A percentile compares a stretch with the other conserved stretches of the same genome.
These are phyloP conservation scores for Bothriochloa decipiens DNA, from an alignment of 176 grass and related monocot genomes.

Conservation along the genomic window DNA sequence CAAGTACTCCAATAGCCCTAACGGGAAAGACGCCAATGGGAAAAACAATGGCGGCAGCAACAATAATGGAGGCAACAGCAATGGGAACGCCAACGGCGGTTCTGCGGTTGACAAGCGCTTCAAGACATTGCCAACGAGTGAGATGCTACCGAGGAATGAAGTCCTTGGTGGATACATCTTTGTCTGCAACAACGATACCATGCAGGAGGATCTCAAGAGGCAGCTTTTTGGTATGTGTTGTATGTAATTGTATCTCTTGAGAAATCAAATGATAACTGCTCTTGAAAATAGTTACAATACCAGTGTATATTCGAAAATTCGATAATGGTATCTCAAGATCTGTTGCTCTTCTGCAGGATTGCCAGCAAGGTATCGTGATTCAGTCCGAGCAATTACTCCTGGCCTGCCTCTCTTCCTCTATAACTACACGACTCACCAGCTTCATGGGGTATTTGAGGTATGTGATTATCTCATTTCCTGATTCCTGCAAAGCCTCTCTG, in stretches of 20 bases:
- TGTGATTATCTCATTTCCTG: slow-evolving; percentile 27
- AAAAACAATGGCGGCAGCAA: slow-evolving; percentile 49
- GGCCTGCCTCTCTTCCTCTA: slow-evolving; percentile 98
- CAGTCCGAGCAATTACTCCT: slow-evolving; percentile 93
- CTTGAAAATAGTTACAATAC: not conserved
- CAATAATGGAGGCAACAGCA: slow-evolving; percentile 52
- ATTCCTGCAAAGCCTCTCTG: not conserved
- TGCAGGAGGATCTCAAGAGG: slow-evolving; percentile 99
- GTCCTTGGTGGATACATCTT: slow-evolving; percentile 98
- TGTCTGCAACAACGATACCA: slow-evolving; percentile 99
- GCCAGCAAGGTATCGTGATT: slow-evolving; percentile 97
- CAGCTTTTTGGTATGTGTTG: slow-evolving; percentile 93
- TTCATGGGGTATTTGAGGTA: slow-evolving; percentile 98
- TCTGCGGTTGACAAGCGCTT: slow-evolving; percentile 83
- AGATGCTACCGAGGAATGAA: slow-evolving; percentile 98
- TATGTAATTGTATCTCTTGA: slow-evolving; percentile 23
- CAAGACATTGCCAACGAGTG: slow-evolving; percentile 89
- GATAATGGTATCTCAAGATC: slow-evolving; percentile 14
- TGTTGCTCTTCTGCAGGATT: slow-evolving; percentile 65
- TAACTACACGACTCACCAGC: slow-evolving; percentile 96
- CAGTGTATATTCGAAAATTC: not conserved
- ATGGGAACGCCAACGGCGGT: slow-evolving; percentile 59
- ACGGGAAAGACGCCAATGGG: slow-evolving; percentile 66
- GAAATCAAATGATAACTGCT: not conserved
- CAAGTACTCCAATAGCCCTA: slow-evolving; percentile 62